These are phyloP conservation scores for Hyphopichia khmerensis DNA, from an alignment of 1,139 yeast species.

Conservation along the genomic window DNA sequence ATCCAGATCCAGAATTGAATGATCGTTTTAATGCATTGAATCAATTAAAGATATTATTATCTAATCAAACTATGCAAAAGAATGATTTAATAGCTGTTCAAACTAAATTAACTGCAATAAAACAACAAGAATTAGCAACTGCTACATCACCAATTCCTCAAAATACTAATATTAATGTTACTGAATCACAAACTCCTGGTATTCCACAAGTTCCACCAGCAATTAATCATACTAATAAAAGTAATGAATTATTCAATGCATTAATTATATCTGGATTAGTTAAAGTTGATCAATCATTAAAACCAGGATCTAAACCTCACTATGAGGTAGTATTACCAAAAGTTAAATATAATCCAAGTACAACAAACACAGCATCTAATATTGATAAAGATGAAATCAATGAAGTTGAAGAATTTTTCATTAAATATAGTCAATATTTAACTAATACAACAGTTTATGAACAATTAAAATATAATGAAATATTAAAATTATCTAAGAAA, in stretches of 20 bases:
- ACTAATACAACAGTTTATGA: constrained; percentile 28
- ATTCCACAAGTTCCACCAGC: constrained; percentile 5
- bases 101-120: constrained; percentile 32
- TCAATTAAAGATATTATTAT: constrained; percentile 41
- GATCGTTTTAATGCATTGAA: constrained; percentile 44
- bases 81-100: constrained; percentile 44
- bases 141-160: constrained; percentile 10
- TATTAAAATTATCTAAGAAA: constrained; percentile 22
- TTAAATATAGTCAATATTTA: constrained; percentile 8
- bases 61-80: constrained; percentile 36
- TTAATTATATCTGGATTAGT: constrained; percentile 40
- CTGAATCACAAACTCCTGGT: constrained; percentile 10
- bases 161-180: constrained; percentile 8
- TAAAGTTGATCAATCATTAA: constrained; percentile 41
- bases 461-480: constrained; percentile 26
- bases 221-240: constrained; percentile 9
- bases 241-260: constrained; percentile 29
- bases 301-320: constrained; percentile 40
- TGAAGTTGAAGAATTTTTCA: constrained; percentile 34
- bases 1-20: constrained; percentile 32
- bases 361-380: constrained; percentile 18
- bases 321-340: constrained; percentile 40
- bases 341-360: constrained; percentile 22
- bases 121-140: constrained; percentile 31
- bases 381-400: constrained; percentile 10